Evolutionary conservation across 305 asterid species (phyloP).

Genomic region (Ruellia speciosa): DNA sequence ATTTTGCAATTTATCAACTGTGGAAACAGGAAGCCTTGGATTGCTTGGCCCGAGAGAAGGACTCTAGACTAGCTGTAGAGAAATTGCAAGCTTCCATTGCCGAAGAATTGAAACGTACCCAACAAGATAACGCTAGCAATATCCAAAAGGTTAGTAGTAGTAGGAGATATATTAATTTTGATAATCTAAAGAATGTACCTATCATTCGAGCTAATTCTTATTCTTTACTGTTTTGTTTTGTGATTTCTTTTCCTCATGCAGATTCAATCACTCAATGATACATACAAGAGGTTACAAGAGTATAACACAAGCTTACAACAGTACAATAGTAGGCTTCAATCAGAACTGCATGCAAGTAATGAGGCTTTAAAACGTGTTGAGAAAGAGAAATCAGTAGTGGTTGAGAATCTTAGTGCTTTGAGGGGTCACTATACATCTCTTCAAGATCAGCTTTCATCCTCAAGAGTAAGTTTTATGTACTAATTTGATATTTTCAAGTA

Average conservation of each 20-base stretch:
- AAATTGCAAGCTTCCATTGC: constrained; percentile 55
- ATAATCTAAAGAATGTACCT: not conserved
- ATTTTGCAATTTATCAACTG: constrained; percentile 2
- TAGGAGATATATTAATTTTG: not conserved
- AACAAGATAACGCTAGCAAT: constrained; percentile 46
- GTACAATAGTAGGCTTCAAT: constrained; percentile 61
- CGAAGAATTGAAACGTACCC: constrained; percentile 73
- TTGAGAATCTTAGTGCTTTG: constrained; percentile 74
- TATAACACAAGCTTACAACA: constrained; percentile 64
- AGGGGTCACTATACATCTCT: constrained; percentile 75
- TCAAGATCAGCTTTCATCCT: constrained; percentile 77
- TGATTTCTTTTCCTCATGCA: constrained; percentile 22
- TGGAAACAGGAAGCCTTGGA: constrained; percentile 64
- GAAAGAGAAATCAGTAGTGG: constrained; percentile 69
- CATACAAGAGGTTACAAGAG: constrained; percentile 56
- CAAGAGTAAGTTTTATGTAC: constrained; percentile 43
- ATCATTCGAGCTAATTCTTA: not conserved
- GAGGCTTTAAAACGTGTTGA: constrained; percentile 71
- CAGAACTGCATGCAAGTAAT: constrained; percentile 46
- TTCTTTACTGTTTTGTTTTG: not conserved
- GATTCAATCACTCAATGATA: constrained; percentile 54
- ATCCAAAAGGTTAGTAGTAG: constrained; percentile 50
- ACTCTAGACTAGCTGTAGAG: constrained; percentile 58
- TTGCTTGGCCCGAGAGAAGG: constrained; percentile 58
- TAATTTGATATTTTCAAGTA: not conserved